These are phyloP conservation scores for Nakazawaea siamensis DNA, from an alignment of 805 yeast genomes.

Conservation along the genomic window DNA sequence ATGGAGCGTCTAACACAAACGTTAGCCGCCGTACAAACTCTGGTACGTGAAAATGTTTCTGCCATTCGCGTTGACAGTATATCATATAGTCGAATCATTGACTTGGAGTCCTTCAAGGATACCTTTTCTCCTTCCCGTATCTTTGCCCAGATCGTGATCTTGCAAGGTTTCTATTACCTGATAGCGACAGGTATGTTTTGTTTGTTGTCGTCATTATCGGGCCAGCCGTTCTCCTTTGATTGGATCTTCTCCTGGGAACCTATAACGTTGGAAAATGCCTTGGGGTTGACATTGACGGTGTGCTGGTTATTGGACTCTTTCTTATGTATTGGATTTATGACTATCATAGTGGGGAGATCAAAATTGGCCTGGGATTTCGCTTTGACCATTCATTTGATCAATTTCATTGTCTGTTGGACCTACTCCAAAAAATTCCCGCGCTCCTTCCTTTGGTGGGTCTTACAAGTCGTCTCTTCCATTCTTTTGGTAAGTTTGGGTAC, in stretches of 20 bases:
- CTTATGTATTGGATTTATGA: constrained; percentile 75
- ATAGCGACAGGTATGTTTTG: constrained; percentile 63
- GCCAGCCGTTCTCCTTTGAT: constrained; percentile 55
- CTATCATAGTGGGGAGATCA: constrained; percentile 83
- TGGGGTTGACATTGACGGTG: constrained; percentile 66
- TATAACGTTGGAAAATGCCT: constrained; percentile 64
- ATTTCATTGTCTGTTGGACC: constrained; percentile 60
- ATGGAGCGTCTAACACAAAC: constrained; percentile 3
- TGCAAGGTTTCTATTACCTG: constrained; percentile 73
- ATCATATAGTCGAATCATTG: constrained; percentile 13
- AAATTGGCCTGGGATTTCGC: constrained; percentile 97
- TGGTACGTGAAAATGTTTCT: background rate
- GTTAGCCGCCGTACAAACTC: background rate
- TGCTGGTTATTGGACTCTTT: constrained; percentile 83
- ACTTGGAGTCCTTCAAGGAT: constrained; percentile 20
- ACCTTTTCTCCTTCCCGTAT: constrained; percentile 46
- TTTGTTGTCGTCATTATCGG: constrained; percentile 58
- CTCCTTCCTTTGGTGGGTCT: constrained; percentile 74
- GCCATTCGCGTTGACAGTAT: background rate
- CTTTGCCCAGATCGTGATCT: constrained; percentile 61
- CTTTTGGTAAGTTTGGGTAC: constrained; percentile 77
- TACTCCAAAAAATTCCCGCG: constrained; percentile 63
- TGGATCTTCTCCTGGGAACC: constrained; percentile 81
- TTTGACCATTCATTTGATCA: constrained; percentile 79
- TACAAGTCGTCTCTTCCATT: constrained; percentile 61